Evolutionary conservation across 1,139 yeast genomes (phyloP), one percentile per base, ranked within the genome.

Genomic region (Chernovozyma sophiae-reginae): DNA sequence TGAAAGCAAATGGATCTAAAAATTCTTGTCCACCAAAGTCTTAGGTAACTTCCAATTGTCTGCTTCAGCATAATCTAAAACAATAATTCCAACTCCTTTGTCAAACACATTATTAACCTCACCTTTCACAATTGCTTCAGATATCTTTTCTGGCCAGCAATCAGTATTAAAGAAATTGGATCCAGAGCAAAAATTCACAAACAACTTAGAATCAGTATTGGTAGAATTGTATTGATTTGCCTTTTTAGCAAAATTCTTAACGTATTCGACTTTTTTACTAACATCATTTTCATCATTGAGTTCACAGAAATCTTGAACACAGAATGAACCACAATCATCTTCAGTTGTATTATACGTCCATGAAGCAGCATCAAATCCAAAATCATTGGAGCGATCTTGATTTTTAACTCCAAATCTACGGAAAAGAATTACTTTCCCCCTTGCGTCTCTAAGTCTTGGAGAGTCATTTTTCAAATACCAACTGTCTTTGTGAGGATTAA

Each of bases 301-400:
- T 56, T 82, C 90, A 58, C 85, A 80, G 65, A 69, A 83, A 59
- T 85, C 94, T 61, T 85, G 95, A 15, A 84, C 86, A 17, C 72
- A 77, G 48, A 81, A 68, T 7, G 52, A 35, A 6, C 85, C 86
- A 39, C 81, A 65, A 53, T 81, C 86, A 50, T 81, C 87, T 41
- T 74, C 74, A 13, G 78, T 69, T 45, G 84, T 72, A 58, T 83
- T 81, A 62, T 81, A 80, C 33, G 61, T 52, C 92, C 94, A 85
- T 47, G 70, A 62, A 4, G 78, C 60, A 14, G 90, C 90, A 32
- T 79, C 80, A 44, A 84, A 74, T 14, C 95, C 95, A 52, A 74
- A 79, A 37, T 65, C 53, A 13, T 48, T 49, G 39, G 58, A 61
- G 35, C 67, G 60, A 31, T 72, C 65, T 27, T 68, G 68, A 43